Conservation (phyloP, 768 basidiomycete genomes). For the Rhodotorula babjevae region DNA sequence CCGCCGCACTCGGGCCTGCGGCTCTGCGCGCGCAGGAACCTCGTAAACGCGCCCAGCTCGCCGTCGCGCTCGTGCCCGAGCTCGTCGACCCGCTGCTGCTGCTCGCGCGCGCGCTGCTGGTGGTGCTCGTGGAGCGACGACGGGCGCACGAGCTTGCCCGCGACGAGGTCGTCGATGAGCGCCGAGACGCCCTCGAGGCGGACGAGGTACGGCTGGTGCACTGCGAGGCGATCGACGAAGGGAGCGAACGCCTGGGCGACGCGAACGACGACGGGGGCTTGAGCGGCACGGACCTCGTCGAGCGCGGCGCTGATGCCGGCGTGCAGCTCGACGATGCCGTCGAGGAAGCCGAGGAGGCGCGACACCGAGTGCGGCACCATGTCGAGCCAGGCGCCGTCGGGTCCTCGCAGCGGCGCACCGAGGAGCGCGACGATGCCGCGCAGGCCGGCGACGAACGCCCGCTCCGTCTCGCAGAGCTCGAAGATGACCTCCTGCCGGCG, state of each 20-base stretch:
- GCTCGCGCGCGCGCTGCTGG: no score
- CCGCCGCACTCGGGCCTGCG: slow-evolving; percentile 55
- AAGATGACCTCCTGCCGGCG: slow-evolving; percentile 64
- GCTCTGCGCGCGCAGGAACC: slow-evolving; percentile 65
- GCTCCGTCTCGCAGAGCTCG: slow-evolving; percentile 66
- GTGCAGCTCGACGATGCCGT: slow-evolving; percentile 78
- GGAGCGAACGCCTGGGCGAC: slow-evolving; percentile 60
- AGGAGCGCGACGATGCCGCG: slow-evolving; percentile 66
- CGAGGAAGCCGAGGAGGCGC: slow-evolving; percentile 78
- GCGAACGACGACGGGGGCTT: slow-evolving; percentile 53
- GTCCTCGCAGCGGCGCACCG: slow-evolving; percentile 68
- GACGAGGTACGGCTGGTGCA: slow-evolving; percentile 82
- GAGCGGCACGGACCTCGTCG: slow-evolving; percentile 46
- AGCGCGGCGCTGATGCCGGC: slow-evolving; percentile 58
- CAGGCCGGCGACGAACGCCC: slow-evolving; percentile 62
- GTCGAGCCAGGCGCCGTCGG: slow-evolving; percentile 69
- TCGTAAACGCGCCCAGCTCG: slow-evolving; percentile 67
- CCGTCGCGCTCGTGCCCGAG: slow-evolving; percentile 19
- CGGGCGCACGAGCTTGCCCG: slow-evolving; percentile 10
- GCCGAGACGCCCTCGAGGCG: slow-evolving; percentile 60
- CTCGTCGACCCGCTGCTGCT: slow-evolving; percentile 44
- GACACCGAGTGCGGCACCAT: slow-evolving; percentile 68
- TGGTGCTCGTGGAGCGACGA: no score
- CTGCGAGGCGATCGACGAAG: slow-evolving; percentile 66
- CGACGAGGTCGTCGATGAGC: slow-evolving; percentile 54